Evolutionary conservation across 768 basidiomycete species (phyloP), one percentile per base, ranked within the genome.

Genomic region (Trametes coccinea): DNA sequence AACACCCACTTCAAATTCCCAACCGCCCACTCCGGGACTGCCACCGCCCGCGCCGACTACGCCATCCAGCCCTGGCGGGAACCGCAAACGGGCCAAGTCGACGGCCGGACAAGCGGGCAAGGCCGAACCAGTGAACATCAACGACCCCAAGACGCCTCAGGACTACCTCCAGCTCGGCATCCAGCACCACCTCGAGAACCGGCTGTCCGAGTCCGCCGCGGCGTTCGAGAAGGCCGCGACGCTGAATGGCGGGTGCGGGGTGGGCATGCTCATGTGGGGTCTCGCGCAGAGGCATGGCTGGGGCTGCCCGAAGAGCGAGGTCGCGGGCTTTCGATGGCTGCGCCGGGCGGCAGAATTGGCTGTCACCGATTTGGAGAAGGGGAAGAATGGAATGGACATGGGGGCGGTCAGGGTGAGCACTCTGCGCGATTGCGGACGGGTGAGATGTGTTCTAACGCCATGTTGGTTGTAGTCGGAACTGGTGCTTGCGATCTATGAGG

Each of bases 181-280:
- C 64, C 80, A 82, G 65, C 84, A 85, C 69, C 92, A 93, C 67
- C 88, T 92, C 72, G 83, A 85, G 33, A 87, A 92, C 70, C 79
- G 84, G 45, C 77, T 93, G 4, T 70, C 71, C 47, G 88, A 90
- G 67, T 87, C 88, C 10, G 91, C 90, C 0, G 69, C 72, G 29
- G 91, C 79, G 72, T 93, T 93, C 70, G 91, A 93, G 75, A 82
- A 81, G 74, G 85, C 87, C 48, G 92, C 92, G 10, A 90, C 78
- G 55, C 77, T 84, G 62, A 75, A 79, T 53, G 93, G 93, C 1
- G 94, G 92, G 1, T 93, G 90, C 69, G 89, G 88, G 2, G 86
- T 92, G 4, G 94, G 94, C 16, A 95, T 94, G 92, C 74, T 95
- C 61, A 93, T 96, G 90, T 95, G 90, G 83, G 94, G 93, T 0